Evolutionary conservation across 2,329 filamentous ascomycete genomes (phyloP).

Genomic region (Nigrospora oryzae): DNA sequence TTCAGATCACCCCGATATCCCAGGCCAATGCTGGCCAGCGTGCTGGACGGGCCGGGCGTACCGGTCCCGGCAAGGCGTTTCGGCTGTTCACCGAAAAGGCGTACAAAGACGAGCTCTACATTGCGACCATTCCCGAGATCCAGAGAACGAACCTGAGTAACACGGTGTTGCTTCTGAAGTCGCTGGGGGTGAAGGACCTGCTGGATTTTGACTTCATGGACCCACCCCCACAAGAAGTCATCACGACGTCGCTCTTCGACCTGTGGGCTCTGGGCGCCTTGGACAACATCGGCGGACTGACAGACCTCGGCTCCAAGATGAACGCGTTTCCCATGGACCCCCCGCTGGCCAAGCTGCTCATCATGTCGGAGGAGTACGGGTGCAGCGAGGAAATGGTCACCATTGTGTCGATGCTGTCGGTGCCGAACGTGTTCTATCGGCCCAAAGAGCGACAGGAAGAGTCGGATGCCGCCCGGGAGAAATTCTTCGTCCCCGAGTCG

Average conservation of each 20-base stretch:
- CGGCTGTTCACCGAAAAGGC: slow-evolving; percentile 90
- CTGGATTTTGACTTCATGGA: slow-evolving; percentile 99
- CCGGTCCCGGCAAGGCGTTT: slow-evolving; percentile 91
- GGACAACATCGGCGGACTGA: slow-evolving; percentile 89
- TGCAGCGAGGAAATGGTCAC: slow-evolving; percentile 98
- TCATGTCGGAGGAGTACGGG: slow-evolving; percentile 80
- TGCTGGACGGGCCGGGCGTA: slow-evolving; percentile 87
- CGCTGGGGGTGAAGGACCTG: slow-evolving; percentile 85
- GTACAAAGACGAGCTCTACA: slow-evolving; percentile 91
- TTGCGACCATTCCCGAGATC: slow-evolving; percentile 95
- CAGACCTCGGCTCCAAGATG: slow-evolving; percentile 81
- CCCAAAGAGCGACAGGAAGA: slow-evolving; percentile 96
- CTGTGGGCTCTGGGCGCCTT: slow-evolving; percentile 92
- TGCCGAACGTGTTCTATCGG: slow-evolving; percentile 93
- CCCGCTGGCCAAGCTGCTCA: slow-evolving; percentile 86
- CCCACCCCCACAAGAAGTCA: slow-evolving; percentile 93
- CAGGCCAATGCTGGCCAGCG: slow-evolving; percentile 93
- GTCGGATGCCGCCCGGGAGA: slow-evolving; percentile 88
- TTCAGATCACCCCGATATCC: slow-evolving; percentile 95
- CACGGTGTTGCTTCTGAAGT: slow-evolving; percentile 89
- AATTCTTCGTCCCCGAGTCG: slow-evolving; percentile 97
- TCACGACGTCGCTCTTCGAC: slow-evolving; percentile 94
- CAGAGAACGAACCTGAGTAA: slow-evolving; percentile 94
- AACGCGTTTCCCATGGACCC: slow-evolving; percentile 98
- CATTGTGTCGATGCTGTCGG: slow-evolving; percentile 95